These are phyloP conservation scores for Neocucurbitaria cava DNA, from an alignment of 2,329 filamentous ascomycete genomes.

Conservation along the genomic window DNA sequence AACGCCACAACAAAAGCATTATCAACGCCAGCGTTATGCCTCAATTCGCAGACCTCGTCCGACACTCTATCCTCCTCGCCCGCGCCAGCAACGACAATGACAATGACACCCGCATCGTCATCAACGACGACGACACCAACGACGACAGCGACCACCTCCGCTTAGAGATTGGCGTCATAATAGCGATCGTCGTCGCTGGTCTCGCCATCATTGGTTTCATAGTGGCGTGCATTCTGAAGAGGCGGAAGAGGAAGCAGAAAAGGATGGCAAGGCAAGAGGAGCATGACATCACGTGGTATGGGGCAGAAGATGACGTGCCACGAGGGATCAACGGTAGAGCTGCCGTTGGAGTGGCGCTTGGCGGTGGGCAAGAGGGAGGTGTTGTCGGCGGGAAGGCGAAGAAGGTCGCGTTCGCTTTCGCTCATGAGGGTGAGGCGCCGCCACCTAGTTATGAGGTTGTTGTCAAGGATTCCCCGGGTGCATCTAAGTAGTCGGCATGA, in stretches of 20 bases:
- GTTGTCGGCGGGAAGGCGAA: neutral
- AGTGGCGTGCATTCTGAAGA: neutral
- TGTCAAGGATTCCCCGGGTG: neutral
- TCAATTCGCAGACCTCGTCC: neutral
- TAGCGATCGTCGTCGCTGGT: neutral
- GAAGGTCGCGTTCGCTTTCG: neutral
- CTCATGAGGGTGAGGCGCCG: neutral
- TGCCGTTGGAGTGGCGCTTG: neutral
- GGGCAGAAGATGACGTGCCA: neutral
- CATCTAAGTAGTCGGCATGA: neutral
- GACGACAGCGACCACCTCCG: neutral
- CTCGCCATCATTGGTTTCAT: neutral
- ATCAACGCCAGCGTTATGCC: neutral
- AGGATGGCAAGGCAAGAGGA: neutral
- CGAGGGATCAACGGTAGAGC: neutral
- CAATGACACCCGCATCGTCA: neutral
- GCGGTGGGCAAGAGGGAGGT: neutral
- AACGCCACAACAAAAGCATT: neutral
- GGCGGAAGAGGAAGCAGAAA: neutral
- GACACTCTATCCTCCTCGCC: neutral
- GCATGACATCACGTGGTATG: slow-evolving; percentile 1
- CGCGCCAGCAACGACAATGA: slow-evolving; percentile 1
- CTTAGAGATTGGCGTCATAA: slow-evolving; percentile 1
- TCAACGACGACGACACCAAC: neutral
- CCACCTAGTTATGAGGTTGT: neutral